Base-by-base conservation (phyloP, 768 basidiomycete genomes). In the Fistulinella prunicolor region DNA sequence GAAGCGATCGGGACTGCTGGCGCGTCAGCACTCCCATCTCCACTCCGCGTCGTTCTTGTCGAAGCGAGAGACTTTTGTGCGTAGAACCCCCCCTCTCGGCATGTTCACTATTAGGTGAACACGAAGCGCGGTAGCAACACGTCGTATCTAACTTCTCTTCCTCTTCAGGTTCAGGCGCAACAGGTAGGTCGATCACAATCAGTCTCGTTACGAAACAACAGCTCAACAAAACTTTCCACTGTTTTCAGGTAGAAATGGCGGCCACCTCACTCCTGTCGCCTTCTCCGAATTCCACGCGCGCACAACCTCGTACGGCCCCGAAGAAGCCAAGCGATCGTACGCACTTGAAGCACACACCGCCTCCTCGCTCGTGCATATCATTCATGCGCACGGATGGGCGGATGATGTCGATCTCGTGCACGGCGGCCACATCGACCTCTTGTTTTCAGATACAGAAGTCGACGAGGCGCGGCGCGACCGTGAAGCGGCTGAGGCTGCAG, bases 51-150 rank as follows among this genome's bases (percentile, higher is more conserved):
- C 1, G 80, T 83, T 16, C 70, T 94, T 12, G 64, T 96, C 9
- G 93, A 95, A 60, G 94, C 91, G 4, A 72, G 94, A 56, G 85
- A 90, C 59, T 86, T 94, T 65, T 88, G 92, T 91, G 20, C 69
- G 88, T 73, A 38, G 48, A 6, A 49, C 48, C 22, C 36, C 13
- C 44, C n/a, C n/a, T n/a, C n/a, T n/a, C n/a, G n/a, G n/a, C n/a
- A n/a, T n/a, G n/a, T n/a, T n/a, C n/a, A n/a, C n/a, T n/a, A n/a
- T n/a, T n/a, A n/a, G n/a, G n/a, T n/a, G n/a, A n/a, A n/a, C n/a
- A n/a, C n/a, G n/a, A 13, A 16, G 6, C 17, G 10, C n/a, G 7
- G 32, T 34, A 5, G 32, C 26, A 28, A 28, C 26, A 34, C 32
- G 12, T 9, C 14, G 32, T 13, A 34, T 12, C 16, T 34, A 12